Evolutionary conservation across 768 basidiomycete species (phyloP), one percentile per base, ranked within the genome.

Genomic region (Macrolepiota dolichaula): DNA sequence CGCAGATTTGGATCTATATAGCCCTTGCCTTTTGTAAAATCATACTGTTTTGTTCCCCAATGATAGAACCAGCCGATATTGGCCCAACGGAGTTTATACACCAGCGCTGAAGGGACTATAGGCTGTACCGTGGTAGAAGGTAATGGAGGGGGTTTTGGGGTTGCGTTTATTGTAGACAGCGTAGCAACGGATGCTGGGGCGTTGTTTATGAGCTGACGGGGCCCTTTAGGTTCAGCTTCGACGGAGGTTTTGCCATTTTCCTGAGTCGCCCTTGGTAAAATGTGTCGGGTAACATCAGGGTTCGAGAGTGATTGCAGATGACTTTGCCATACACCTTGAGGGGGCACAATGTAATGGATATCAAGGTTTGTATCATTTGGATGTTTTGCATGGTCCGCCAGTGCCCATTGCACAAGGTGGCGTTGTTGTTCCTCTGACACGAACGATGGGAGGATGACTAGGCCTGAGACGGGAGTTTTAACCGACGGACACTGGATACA

Each of bases 61-160:
- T 98, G 94, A 73, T 99, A 99, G 55, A 84, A 92, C 86, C 91
- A 92, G 10, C 96, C 96, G 52, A 99, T 89, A 67, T 96, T 98
- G 1, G 94, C 90, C 96, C 96, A 99, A 51, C 96, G 83, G 51
- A 99, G 71, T 70, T 92, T 95, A 4, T 77, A 79, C 15, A 96
- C 66, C 13, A 98, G 81, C 27, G 81, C 74, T 0, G 83, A 83
- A 1, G 84, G 75, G 2, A 72, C 70, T 7, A 76, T 70, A 0
- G 88, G 79, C 11, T 73, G 77, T 2, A 83, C 76, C 2, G 85
- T 85, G 1, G 78, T 69, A 2, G 92, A 92, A 9, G 95, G 91
- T 3, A 82, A 74, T 2, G 83, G 80, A 3, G 84, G 82, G 4
- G 78, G 84, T 69, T 89, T 90, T 0, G 87, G 83, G 1, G 80